These are phyloP conservation scores for Pseudonitzschia delicatissima DNA, from an alignment of 108 stramenopile genomes.

Conservation along the genomic window DNA sequence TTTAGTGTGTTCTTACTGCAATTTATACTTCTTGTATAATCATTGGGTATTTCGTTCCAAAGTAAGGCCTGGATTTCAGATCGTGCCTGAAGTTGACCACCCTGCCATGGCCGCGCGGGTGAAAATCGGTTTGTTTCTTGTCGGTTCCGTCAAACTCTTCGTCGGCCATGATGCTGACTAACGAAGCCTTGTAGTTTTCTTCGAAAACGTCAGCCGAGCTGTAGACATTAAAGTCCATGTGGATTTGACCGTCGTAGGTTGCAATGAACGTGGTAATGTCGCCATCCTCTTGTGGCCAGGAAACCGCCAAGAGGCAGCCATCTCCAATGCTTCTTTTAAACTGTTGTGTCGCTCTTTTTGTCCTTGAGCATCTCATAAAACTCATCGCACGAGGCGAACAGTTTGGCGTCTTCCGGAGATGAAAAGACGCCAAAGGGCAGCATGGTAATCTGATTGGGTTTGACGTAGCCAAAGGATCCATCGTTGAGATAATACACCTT, in stretches of 20 bases:
- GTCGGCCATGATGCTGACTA: background rate
- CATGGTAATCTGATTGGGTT: background rate
- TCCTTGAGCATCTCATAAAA: background rate
- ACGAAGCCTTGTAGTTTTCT: background rate
- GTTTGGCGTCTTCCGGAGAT: background rate
- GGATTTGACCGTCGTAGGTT: constrained; percentile 3
- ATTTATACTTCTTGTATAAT: too few species aligned
- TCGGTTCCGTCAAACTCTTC: background rate
- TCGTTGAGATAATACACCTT: too few species aligned
- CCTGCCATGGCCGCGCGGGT: constrained; percentile 5
- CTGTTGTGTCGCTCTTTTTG: background rate
- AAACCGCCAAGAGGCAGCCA: background rate
- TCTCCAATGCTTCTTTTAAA: background rate
- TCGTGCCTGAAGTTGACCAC: background rate
- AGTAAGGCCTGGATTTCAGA: background rate
- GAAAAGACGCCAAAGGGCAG: background rate
- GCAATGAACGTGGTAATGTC: background rate
- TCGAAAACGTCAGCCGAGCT: too few species aligned
- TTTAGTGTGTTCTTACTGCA: too few species aligned
- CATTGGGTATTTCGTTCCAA: constrained; percentile 3
- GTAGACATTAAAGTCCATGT: background rate
- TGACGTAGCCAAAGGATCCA: background rate
- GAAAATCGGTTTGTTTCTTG: background rate
- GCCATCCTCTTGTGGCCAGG: background rate
- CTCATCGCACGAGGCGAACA: background rate